Evolutionary conservation across 2,329 filamentous ascomycete species (phyloP).

Genomic region (Leptographium wingfieldii): DNA sequence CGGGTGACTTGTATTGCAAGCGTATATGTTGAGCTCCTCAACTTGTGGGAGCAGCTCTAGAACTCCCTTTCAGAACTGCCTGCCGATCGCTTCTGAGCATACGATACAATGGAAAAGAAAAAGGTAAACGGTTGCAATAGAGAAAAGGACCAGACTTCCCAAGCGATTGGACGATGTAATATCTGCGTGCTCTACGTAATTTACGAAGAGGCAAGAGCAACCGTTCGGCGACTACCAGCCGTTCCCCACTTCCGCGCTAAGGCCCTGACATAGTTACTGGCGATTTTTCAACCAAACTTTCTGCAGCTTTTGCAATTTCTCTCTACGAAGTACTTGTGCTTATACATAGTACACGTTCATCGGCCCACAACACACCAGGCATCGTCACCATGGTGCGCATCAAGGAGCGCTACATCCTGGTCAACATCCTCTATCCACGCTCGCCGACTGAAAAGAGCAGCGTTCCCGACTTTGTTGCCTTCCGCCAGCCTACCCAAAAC

Average conservation of each 20-base stretch:
- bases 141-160: not conserved
- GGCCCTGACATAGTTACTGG: not conserved
- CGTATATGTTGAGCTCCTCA: too few species aligned
- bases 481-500: constrained; percentile 68
- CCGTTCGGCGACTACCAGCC: not conserved
- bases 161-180: not conserved
- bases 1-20: too few species aligned
- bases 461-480: constrained; percentile 52
- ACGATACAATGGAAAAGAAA: not conserved
- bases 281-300: not conserved
- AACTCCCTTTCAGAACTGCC: too few species aligned
- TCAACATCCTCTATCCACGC: constrained; percentile 76
- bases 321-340: not conserved
- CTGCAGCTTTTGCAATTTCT: not conserved
- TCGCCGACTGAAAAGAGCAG: constrained; percentile 25
- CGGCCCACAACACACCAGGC: not conserved
- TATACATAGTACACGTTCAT: too few species aligned
- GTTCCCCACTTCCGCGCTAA: not conserved
- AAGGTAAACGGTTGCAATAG: not conserved
- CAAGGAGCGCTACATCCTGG: constrained; percentile 90
- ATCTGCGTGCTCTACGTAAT: not conserved
- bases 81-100: too few species aligned
- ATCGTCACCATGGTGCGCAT: constrained; percentile 67
- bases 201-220: not conserved
- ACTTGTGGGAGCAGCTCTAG: too few species aligned